A percentile compares a stretch with the other conserved stretches of the same genome.
These are phyloP conservation scores for Panicum miliaceum DNA, from an alignment of 176 grass and related monocot genomes.

Conservation along the genomic window DNA sequence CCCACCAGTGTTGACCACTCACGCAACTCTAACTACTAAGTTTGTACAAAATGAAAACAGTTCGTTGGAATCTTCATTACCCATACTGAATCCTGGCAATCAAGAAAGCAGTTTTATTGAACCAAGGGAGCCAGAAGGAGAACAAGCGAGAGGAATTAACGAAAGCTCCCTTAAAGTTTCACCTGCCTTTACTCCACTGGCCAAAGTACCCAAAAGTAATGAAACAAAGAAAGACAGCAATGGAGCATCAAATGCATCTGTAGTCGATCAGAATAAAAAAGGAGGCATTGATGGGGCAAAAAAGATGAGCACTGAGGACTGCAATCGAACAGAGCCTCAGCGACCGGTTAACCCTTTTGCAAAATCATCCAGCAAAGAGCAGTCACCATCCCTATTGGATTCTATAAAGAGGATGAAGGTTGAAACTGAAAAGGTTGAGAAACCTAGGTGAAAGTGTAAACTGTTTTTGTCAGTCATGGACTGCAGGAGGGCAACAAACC, in stretches of 20 bases:
- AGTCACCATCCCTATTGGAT: conserved; percentile 58
- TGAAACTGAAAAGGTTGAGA: conserved; percentile 49
- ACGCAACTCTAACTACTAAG: conserved; percentile 20
- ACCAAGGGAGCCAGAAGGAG: conserved; percentile 42
- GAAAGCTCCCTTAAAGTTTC: conserved; percentile 19
- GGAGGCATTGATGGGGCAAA: conserved; percentile 6
- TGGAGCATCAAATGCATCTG: conserved; percentile 6
- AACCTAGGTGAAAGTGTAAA: conserved; percentile 40
- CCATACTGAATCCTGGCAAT: conserved; percentile 13
- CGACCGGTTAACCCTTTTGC: conserved; percentile 68
- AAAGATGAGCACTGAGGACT: neutral
- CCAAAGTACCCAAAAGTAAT: conserved; percentile 38
- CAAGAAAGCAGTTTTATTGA: conserved; percentile 29
- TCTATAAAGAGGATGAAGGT: conserved; percentile 77
- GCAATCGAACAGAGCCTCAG: conserved; percentile 30
- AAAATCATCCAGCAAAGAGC: conserved; percentile 59
- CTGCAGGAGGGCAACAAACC: neutral
- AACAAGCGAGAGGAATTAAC: conserved; percentile 19
- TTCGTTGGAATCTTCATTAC: conserved; percentile 22
- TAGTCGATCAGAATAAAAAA: conserved; percentile 17
- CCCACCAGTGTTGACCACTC: conserved; percentile 7
- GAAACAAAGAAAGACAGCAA: conserved; percentile 30
- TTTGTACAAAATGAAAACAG: conserved; percentile 30
- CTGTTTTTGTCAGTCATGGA: neutral
- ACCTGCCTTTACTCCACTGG: conserved; percentile 25